These are phyloP conservation scores for Arabidopsis hybrid DNA, from an alignment of 441 rosid species.

Conservation along the genomic window DNA sequence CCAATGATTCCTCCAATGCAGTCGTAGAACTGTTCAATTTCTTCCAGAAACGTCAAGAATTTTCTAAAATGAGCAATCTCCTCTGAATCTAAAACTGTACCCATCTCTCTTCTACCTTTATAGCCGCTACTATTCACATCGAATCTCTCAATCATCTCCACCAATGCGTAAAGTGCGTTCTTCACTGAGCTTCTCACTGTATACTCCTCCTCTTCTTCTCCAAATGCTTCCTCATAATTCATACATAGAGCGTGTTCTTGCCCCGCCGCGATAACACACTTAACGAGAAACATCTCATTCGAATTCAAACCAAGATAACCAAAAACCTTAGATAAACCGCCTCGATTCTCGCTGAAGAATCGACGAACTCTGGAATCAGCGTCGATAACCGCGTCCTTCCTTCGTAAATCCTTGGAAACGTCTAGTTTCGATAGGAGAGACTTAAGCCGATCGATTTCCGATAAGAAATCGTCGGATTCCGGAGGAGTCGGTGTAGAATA, in stretches of 20 bases:
- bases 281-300: slow-evolving; percentile 61
- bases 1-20: slow-evolving; percentile 96
- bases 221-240: slow-evolving; percentile 46
- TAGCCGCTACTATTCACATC: slow-evolving; percentile 50
- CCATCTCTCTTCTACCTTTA: slow-evolving; percentile 41
- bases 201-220: slow-evolving; percentile 47
- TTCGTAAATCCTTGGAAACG: slow-evolving; percentile 42
- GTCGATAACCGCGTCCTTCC: slow-evolving; percentile 53
- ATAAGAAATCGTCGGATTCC: slow-evolving; percentile 60
- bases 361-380: slow-evolving; percentile 61
- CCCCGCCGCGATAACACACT: slow-evolving; percentile 85
- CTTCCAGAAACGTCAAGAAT: slow-evolving; percentile 60
- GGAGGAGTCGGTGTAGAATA: slow-evolving; percentile 67
- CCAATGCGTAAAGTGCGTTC: slow-evolving; percentile 69
- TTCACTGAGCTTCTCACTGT: slow-evolving; percentile 62
- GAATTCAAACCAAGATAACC: slow-evolving; percentile 51
- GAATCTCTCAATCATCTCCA: slow-evolving; percentile 76
- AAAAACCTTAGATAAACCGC: slow-evolving; percentile 51
- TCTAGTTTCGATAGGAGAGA: slow-evolving; percentile 62
- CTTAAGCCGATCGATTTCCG: slow-evolving; percentile 74
- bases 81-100: slow-evolving; percentile 49
- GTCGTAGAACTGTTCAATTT: slow-evolving; percentile 77
- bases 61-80: slow-evolving; percentile 57
- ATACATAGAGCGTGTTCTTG: slow-evolving; percentile 73
- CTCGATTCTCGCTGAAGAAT: slow-evolving; percentile 48